These are phyloP conservation scores for Phytophthora quininea DNA, from an alignment of 352 stramenopile species.

Conservation along the genomic window DNA sequence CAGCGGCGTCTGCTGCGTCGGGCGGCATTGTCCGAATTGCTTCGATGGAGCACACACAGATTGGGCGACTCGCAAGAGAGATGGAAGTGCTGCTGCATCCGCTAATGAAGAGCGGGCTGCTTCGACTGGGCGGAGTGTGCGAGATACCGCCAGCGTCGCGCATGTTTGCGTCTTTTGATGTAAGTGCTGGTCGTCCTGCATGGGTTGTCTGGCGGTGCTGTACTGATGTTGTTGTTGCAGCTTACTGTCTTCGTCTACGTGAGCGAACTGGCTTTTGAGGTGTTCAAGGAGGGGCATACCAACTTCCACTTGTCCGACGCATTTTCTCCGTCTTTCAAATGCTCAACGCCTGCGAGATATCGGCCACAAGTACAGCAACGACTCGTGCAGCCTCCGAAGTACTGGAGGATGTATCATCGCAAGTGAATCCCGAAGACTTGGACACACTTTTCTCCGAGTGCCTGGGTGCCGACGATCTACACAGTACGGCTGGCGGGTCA, in stretches of 20 bases:
- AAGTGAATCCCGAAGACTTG: constrained; percentile 49
- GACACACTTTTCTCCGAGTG: constrained; percentile 79
- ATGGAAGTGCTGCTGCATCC: constrained; percentile 66
- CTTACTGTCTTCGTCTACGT: constrained; percentile 69
- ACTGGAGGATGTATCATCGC: constrained; percentile 14
- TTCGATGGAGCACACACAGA: constrained; percentile 49
- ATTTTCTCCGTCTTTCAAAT: constrained; percentile 70
- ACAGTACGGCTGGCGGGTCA: constrained; percentile 11
- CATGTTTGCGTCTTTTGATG: constrained; percentile 76
- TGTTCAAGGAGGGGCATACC: constrained; percentile 63
- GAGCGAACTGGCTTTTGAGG: constrained; percentile 58
- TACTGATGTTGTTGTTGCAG: constrained; percentile 10
- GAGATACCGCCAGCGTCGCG: constrained; percentile 48
- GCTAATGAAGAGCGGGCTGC: constrained; percentile 65
- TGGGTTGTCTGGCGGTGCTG: background rate
- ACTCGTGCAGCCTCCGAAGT: constrained; percentile 4
- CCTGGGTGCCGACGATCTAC: constrained; percentile 34
- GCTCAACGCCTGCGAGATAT: constrained; percentile 27
- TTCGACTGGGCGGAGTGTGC: constrained; percentile 56
- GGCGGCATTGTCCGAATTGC: constrained; percentile 64
- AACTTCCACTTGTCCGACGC: constrained; percentile 72
- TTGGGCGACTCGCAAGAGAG: constrained; percentile 66
- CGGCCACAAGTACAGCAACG: constrained; percentile 14
- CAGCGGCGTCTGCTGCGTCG: constrained; percentile 14
- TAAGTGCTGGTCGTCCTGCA: constrained; percentile 11